phyloP scores from a whole-genome alignment of 225 moss, liverwort and hornwort species.

The Asterella californica region DNA sequence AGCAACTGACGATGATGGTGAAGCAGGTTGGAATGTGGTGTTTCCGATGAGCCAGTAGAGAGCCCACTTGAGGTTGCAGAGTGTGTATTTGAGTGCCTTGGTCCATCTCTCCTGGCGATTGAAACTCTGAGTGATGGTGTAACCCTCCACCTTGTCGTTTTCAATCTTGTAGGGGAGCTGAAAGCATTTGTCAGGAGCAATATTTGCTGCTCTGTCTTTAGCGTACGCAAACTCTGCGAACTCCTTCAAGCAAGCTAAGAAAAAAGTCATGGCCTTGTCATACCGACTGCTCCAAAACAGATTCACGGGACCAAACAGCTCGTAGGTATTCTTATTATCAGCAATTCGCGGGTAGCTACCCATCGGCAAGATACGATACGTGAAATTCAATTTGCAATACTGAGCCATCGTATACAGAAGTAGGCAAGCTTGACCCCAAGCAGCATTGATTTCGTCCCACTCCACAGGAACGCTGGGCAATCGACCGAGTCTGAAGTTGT shows the following conservation, averaged over 20 bases:
- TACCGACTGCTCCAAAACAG: slow-evolving; percentile 99
- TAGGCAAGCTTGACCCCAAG: slow-evolving; percentile 99
- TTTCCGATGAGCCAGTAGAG: slow-evolving; percentile 97
- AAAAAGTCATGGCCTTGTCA: slow-evolving; percentile 99
- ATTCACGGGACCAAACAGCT: slow-evolving; percentile 98
- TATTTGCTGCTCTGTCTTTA: slow-evolving; percentile 78
- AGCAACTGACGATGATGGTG: slow-evolving; percentile 66
- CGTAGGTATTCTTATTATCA: slow-evolving; percentile 93
- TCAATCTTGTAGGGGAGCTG: slow-evolving; percentile 83
- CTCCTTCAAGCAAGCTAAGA: slow-evolving; percentile 95
- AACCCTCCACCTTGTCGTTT: slow-evolving; percentile 94
- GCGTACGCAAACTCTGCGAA: slow-evolving; percentile 93
- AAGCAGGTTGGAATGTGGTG: slow-evolving; percentile 80
- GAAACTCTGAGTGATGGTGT: slow-evolving; percentile 98
- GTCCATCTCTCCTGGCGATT: slow-evolving; percentile 99
- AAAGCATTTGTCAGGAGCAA: slow-evolving; percentile 76
- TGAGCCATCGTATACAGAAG: slow-evolving; percentile 96
- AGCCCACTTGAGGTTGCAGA: slow-evolving; percentile 98
- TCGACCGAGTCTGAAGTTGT: slow-evolving; percentile 94
- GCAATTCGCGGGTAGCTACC: slow-evolving; percentile 97
- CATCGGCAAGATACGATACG: slow-evolving; percentile 95
- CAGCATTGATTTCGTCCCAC: slow-evolving; percentile 99
- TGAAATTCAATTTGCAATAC: slow-evolving; percentile 88
- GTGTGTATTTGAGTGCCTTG: slow-evolving; percentile 86
- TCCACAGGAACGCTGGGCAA: slow-evolving; percentile 93